Base-by-base conservation (phyloP, 805 yeast genomes). In the Kluyveromyces dobzhanskii region DNA sequence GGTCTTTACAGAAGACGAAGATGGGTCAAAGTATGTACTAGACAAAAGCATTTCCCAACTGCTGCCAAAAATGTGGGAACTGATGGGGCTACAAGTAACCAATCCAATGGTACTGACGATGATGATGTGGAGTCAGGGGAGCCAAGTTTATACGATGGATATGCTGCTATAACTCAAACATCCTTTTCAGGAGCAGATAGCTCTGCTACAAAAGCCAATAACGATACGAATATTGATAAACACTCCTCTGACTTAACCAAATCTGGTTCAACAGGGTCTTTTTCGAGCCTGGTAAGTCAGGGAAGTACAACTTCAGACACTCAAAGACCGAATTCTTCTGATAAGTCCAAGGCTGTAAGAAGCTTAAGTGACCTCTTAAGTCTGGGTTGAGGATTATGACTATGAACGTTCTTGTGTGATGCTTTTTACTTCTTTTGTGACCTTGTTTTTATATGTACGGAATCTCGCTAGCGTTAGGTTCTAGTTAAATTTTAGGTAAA, bases 1-100 rank as follows among this genome's bases (percentile, higher is more conserved):
- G 61, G 60, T 3, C 48, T 60, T 30, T 71, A 65, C 51, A 65
- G 88, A 47, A 66, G 90, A 52, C 66, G 90, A 51, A 67, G 86
- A 56, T 81, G 88, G 88, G 61, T 73, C 2, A 59, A 85, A 38
- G 44, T 50, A 6, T 65, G 64, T 23, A 46, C 49, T 0, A 51
- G 69, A 39, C 34, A 44, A 14, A 44, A 45, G 13, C 52, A 52
- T 8, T 21, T 40, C 12, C n/a, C 30, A 9, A 5, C 12, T 13
- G 13, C 10, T 8, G 4, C 11, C 3, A 17, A 34, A 2, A 37
- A 32, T 1, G 35, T 35, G 12, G 30, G 16, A 12, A 38, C 28
- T 4, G 28, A 29, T n/a, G 37, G 24, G 3, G 16, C 17, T 9
- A 26, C 14, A 3, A 13, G 33, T 12, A 17, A 19, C 4, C 29